These are phyloP conservation scores for Rutstroemia sp. DNA, from an alignment of 2,329 filamentous ascomycete genomes.

Conservation along the genomic window DNA sequence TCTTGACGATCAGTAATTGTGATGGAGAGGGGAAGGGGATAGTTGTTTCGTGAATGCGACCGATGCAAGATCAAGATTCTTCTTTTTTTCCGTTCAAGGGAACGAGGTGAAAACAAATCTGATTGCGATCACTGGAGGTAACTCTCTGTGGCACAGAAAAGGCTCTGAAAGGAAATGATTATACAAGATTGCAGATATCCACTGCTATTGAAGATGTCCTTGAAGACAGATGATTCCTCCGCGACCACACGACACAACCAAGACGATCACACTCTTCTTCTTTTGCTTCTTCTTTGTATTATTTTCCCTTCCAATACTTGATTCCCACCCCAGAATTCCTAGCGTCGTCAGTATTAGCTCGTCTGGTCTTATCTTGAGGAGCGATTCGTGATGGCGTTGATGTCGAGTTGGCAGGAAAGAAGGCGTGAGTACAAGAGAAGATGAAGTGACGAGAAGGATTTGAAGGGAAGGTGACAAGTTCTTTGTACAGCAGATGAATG, in stretches of 20 bases:
- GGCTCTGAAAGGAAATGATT: slow-evolving; percentile 29
- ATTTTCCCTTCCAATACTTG: slow-evolving; percentile 8
- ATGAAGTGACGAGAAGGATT: not conserved
- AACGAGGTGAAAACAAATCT: slow-evolving; percentile 32
- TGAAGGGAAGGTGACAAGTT: slow-evolving; percentile 3
- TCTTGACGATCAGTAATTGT: slow-evolving; percentile 21
- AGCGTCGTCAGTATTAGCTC: not conserved
- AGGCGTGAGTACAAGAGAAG: not conserved
- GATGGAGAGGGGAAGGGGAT: slow-evolving; percentile 19
- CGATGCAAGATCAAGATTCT: slow-evolving; percentile 29
- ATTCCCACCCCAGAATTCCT: not conserved
- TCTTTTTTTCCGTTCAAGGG: slow-evolving; percentile 30
- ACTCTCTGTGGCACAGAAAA: slow-evolving; percentile 25
- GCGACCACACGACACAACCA: slow-evolving; percentile 5
- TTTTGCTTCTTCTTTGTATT: not conserved
- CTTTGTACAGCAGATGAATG: not conserved
- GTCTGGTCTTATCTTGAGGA: not conserved
- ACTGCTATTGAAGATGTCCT: slow-evolving; percentile 24
- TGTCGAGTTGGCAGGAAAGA: not conserved
- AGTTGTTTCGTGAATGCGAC: slow-evolving; percentile 25
- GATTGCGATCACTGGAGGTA: slow-evolving; percentile 31
- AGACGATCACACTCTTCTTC: slow-evolving; percentile 4
- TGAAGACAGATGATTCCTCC: slow-evolving; percentile 17
- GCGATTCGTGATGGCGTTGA: not conserved
- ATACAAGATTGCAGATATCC: slow-evolving; percentile 30